Base-by-base conservation (phyloP, 129 eudicot genomes). In the Flaveria linearis region DNA sequence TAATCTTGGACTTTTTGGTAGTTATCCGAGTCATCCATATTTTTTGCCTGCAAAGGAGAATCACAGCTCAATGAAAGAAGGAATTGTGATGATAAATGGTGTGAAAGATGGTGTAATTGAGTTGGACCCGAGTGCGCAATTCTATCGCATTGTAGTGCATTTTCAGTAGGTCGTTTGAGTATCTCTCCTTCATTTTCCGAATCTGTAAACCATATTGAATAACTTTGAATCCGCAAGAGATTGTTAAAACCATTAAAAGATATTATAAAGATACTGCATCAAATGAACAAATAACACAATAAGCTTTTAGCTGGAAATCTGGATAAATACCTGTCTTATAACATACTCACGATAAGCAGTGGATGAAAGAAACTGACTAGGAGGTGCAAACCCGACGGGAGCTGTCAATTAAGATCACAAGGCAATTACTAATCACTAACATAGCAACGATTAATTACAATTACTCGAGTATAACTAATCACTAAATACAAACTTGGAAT, bases 171-270 rank as follows among this genome's bases (percentile, higher is more conserved):
- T 70, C 82, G 2, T 7, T 43, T 1, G 9, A 9, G 69, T 53
- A 82, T 20, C 18, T 17, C 7, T 71, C 49, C 42, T 52, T 82
- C 53, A 82, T 51, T 3, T 3, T 1, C 3, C 2, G 10, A 53
- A 82, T 52, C 85, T 82, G 81, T 61, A 76, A 58, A 56, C 46
- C 23, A 78, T 53, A 55, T 69, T 73, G n/a, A 71, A 46, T 28
- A 57, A 50, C 18, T 60, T 30, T 41, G 55, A 55, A 30, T 30
- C 36, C 36, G 36, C 5, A 4, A 30, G 36, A 30, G 36, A 30
- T 4, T 79, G 3, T 25, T 12, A 12, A 12, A 61, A 61, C 42
- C 67, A 26, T 12, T 14, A 11, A 60, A 60, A 26, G 41, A 61
- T 25, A 13, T 61, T 36, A 25, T 62, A 30, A 16, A 62, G 43